phyloP scores from a whole-genome alignment of 805 yeast genomes.

The Lachancea thermotolerans region DNA sequence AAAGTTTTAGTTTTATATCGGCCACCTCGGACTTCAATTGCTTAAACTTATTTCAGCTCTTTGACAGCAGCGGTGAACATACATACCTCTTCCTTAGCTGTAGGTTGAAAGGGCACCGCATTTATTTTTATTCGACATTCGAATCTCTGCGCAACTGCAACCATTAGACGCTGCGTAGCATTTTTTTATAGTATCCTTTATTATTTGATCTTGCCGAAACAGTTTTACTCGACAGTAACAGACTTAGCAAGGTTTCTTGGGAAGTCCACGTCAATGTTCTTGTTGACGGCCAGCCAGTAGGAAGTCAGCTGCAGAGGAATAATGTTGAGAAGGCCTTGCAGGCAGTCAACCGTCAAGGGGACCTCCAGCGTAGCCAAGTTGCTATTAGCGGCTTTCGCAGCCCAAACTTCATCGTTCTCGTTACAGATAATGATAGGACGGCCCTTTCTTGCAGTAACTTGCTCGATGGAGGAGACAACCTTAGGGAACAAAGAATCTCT shows the following conservation, averaged over 20 bases:
- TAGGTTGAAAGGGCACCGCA: no score
- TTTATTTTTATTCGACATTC: neutral
- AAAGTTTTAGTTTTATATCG: no score
- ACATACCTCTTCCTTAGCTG: no score
- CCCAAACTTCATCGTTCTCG: constrained; percentile 63
- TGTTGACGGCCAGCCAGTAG: constrained; percentile 91
- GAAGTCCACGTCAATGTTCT: constrained; percentile 96
- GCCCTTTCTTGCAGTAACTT: constrained; percentile 95
- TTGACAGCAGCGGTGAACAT: no score
- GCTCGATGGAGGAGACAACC: constrained; percentile 91
- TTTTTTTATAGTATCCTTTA: no score
- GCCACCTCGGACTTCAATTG: no score
- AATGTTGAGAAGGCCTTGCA: constrained; percentile 92
- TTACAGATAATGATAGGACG: constrained; percentile 91
- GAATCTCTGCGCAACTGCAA: neutral
- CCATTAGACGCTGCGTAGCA: neutral
- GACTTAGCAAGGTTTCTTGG: constrained; percentile 98
- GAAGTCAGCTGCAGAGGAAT: constrained; percentile 93
- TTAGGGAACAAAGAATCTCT: constrained; percentile 94
- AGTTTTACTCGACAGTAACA: constrained; percentile 81
- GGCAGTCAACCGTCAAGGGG: constrained; percentile 93
- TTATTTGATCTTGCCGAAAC: no score
- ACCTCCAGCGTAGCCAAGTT: constrained; percentile 75
- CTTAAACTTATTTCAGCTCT: no score
- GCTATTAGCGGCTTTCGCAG: constrained; percentile 31